phyloP scores from a whole-genome alignment of 306 rosid species.

The Quercus berberidifolia region DNA sequence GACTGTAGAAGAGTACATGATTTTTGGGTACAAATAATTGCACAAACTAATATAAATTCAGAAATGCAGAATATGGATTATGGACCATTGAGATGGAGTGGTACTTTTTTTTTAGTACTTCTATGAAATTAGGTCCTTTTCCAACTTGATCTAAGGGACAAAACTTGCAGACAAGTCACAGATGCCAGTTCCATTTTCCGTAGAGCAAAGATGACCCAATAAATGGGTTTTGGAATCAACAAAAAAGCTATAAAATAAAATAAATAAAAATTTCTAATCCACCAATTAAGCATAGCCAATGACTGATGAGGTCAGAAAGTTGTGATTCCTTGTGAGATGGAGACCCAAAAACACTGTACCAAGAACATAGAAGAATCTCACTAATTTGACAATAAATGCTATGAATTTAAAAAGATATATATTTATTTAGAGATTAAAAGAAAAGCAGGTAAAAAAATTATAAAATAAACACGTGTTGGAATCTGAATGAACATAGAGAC shows the following conservation, averaged over 20 bases:
- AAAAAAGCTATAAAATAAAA: background rate
- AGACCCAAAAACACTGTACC: background rate
- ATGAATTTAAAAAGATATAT: background rate
- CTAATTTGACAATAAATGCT: background rate
- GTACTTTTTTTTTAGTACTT: background rate
- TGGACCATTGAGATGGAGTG: background rate
- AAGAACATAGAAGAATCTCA: background rate
- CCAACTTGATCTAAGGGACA: background rate
- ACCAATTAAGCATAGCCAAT: background rate
- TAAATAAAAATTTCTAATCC: slow-evolving; percentile 6
- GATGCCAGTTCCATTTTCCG: background rate
- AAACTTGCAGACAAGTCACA: background rate
- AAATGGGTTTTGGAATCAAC: slow-evolving; percentile 14
- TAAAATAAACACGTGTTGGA: background rate
- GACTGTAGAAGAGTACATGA: too few species aligned
- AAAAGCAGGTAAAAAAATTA: background rate
- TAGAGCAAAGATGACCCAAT: background rate
- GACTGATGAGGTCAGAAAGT: background rate
- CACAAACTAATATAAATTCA: too few species aligned
- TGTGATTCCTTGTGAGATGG: slow-evolving; percentile 8
- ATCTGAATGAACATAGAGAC: slow-evolving; percentile 19
- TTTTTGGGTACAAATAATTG: too few species aligned
- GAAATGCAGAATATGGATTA: too few species aligned
- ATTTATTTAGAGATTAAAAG: background rate
- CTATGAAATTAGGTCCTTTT: background rate